Base-by-base conservation (phyloP, 2,329 filamentous ascomycete species). In the Apiospora arundinis region DNA sequence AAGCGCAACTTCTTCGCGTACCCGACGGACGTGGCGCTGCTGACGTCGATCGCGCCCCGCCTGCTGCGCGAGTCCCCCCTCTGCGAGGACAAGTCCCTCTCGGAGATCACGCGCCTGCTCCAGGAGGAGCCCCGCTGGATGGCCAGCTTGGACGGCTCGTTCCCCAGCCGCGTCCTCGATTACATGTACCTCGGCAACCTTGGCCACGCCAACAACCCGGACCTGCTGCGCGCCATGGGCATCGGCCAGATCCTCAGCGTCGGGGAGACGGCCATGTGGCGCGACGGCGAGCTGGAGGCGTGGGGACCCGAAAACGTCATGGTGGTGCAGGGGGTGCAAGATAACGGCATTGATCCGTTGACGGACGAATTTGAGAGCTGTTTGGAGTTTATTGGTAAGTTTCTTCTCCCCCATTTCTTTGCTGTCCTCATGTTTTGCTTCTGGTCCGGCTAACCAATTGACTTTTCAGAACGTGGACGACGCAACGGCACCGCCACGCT, bases 131-230 rank as follows among this genome's bases (percentile, higher is more conserved):
- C 95, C 0, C 85, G 86, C 46, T 99, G 96, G 96, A 89, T 98
- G 70, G 85, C 89, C 40, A 90, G 90, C 70, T 90, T 98, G 75
- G 95, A 98, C 79, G 96, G 96, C 5, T 97, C 94, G 32, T 87
- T 98, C 28, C 96, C 96, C 0, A 97, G 94, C 78, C 90, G 95
- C 18, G 89, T 99, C 49, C 84, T 97, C 56, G 92, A 95, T 70
- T 98, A 98, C 79, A 95, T 99, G 91, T 99, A 99, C 79, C 88
- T 99, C 16, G 96, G 96, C 1, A 98, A 98, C 77, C 86, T 98
- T 21, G 91, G 90, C 0, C 96, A 99, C 79, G 96, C 96, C 9
- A 98, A 98, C 79, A 98, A 98, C 76, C 94, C 95, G 0, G 92
- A 93, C 70, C 84, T 99, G 44, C 83, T 99, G 44, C 88, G 86